A percentile compares a stretch with the other conserved stretches of the same genome.
Evolutionary conservation across 441 rosid species (phyloP).

Genomic region (Pelargonium myrrhifolium): DNA sequence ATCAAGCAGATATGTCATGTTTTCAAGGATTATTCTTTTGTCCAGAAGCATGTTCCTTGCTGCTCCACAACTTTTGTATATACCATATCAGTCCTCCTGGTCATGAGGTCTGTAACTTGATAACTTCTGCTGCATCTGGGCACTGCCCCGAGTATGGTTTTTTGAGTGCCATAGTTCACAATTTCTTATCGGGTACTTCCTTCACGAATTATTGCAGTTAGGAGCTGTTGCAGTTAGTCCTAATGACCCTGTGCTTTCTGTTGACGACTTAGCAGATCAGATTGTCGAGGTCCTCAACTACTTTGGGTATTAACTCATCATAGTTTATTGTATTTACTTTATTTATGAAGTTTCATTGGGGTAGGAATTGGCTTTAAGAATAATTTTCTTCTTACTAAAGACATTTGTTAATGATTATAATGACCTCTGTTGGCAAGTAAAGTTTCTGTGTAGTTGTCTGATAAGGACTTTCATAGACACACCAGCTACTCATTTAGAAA

Average conservation of each 20-base stretch:
- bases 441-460: neutral
- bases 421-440: neutral
- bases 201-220: conserved; percentile 82
- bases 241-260: conserved; percentile 55
- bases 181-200: conserved; percentile 30
- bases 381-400: neutral
- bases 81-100: conserved; percentile 94
- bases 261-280: conserved; percentile 90
- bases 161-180: conserved; percentile 29
- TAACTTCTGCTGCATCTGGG: neutral
- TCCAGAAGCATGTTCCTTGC: conserved; percentile 84
- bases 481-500: conserved; percentile 1
- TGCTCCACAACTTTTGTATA: conserved; percentile 87
- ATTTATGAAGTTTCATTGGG: neutral
- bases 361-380: neutral
- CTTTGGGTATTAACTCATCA: conserved; percentile 49
- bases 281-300: conserved; percentile 75
- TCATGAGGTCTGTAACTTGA: conserved; percentile 72
- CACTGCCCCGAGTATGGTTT: neutral
- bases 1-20: conserved; percentile 67
- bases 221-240: conserved; percentile 64
- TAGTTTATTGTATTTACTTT: neutral
- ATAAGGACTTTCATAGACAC: neutral
- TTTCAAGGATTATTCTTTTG: conserved; percentile 88
- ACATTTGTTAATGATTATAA: neutral